Conservation (phyloP, 78 protist genomes). For the Dictyostelium brefeldianum region DNA sequence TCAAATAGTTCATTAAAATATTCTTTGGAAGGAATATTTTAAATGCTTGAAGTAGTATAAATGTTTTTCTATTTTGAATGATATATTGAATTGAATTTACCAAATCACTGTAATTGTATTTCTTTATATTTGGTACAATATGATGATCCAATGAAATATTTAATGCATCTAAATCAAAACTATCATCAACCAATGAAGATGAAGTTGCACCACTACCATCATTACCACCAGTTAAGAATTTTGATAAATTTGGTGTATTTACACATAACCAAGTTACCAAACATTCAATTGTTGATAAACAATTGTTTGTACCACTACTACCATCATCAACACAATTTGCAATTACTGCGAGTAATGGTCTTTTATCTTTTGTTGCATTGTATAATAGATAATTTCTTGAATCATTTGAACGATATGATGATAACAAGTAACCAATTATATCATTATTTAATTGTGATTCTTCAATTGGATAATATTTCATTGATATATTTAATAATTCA, state of each 20-base stretch:
- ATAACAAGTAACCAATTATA: slow-evolving; percentile 43
- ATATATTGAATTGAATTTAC: slow-evolving; percentile 3
- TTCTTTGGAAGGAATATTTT: slow-evolving; percentile 59
- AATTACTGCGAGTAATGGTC: slow-evolving; percentile 45
- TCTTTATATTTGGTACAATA: slow-evolving; percentile 15
- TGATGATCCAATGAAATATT: slow-evolving; percentile 45
- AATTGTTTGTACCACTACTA: neutral
- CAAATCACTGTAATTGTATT: slow-evolving; percentile 21
- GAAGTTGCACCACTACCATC: too few relatives aligned
- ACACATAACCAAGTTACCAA: slow-evolving; percentile 69
- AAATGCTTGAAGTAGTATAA: slow-evolving; percentile 43
- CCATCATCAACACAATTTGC: slow-evolving; percentile 35
- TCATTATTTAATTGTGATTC: slow-evolving; percentile 34
- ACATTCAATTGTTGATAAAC: slow-evolving; percentile 36
- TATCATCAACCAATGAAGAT: neutral
- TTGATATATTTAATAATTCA: slow-evolving; percentile 10
- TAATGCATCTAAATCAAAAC: slow-evolving; percentile 49
- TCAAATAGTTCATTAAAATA: slow-evolving; percentile 23
- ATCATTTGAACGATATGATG: slow-evolving; percentile 39
- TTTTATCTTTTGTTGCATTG: slow-evolving; percentile 31
- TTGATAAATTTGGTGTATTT: neutral
- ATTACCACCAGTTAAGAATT: neutral
- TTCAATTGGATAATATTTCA: slow-evolving; percentile 45
- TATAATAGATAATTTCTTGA: slow-evolving; percentile 49
- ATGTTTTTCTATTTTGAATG: slow-evolving; percentile 50